Evolutionary conservation across 345 rosid species (phyloP), one percentile per base, ranked within the genome.

Genomic region (Litchi chinensis): DNA sequence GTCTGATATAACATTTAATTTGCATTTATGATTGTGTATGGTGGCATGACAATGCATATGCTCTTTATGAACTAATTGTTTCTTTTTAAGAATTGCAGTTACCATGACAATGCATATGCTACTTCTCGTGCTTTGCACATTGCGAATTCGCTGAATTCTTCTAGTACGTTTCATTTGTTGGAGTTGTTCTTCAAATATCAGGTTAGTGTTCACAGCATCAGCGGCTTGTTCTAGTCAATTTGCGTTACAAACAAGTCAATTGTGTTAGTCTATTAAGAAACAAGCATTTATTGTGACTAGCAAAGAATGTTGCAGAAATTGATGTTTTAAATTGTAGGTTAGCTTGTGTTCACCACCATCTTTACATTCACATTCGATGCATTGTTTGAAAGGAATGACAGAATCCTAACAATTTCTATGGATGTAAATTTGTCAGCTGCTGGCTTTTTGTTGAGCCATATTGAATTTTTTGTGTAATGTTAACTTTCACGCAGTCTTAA

Each of bases 61-160:
- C 26, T 12, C 18, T 57, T 39, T 32, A 2, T 10, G 57, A 63
- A 21, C 22, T 74, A 62, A 67, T 12, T 19, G 15, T 19, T 72
- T 43, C 0, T 68, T 70, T 48, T 37, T 66, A 46, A 22, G 43
- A 57, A 76, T 24, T 82, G 89, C 89, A 95, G 99, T 41, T 93
- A 89, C 86, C 99, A 95, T 62, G 99, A 95, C 83, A 89, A 91
- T 79, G 97, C 99, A 3, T 95, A 69, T 73, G 91, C 84, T 15
- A 80, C 91, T 44, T 93, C 95, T 76, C 96, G 95, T 12, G 97
- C 95, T 10, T 80, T 95, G 82, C 95, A 95, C 81, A 88, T 95
- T 26, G 95, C 87, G 15, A 83, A 90, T 74, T 7, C 41, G 39
- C 46, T 90, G 41, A 86, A 90, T 81, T 48, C 88, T 66, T 87